These are phyloP conservation scores for Aspergillaceae sp. DNA, from an alignment of 2,329 filamentous ascomycete genomes.

Conservation along the genomic window DNA sequence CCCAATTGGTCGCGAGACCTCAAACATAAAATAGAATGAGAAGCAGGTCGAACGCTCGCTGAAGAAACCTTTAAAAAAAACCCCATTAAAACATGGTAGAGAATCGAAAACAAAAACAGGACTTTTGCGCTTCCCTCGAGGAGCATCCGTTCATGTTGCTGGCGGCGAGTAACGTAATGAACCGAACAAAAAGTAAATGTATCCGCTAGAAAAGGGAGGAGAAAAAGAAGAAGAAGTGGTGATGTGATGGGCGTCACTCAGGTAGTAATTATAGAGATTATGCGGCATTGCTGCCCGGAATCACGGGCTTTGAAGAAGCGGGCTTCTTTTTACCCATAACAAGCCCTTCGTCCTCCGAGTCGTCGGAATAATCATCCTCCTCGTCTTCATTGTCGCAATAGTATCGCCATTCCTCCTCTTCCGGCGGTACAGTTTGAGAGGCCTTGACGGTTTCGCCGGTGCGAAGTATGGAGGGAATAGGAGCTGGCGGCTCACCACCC, in stretches of 20 bases:
- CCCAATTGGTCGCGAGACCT: background rate
- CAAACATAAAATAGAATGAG: slow-evolving; percentile 2
- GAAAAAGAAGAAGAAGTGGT: background rate
- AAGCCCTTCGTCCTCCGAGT: slow-evolving; percentile 37
- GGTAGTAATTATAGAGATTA: background rate
- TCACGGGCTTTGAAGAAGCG: slow-evolving; percentile 13
- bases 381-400: slow-evolving; percentile 36
- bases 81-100: background rate
- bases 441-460: slow-evolving; percentile 37
- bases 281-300: slow-evolving; percentile 6
- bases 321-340: slow-evolving; percentile 31
- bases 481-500: slow-evolving; percentile 14
- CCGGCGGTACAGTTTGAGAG: slow-evolving; percentile 13
- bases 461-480: slow-evolving; percentile 32
- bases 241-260: no score
- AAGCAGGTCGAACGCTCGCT: slow-evolving; percentile 5
- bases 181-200: background rate
- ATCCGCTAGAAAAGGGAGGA: background rate
- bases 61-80: background rate
- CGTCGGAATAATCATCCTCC: slow-evolving; percentile 16
- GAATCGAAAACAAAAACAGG: slow-evolving; percentile 1
- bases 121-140: background rate
- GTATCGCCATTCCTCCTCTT: slow-evolving; percentile 32
- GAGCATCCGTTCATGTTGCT: background rate
- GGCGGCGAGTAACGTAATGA: background rate